phyloP scores from a whole-genome alignment of 2,329 filamentous ascomycete species.

The Blumeria hordei region DNA sequence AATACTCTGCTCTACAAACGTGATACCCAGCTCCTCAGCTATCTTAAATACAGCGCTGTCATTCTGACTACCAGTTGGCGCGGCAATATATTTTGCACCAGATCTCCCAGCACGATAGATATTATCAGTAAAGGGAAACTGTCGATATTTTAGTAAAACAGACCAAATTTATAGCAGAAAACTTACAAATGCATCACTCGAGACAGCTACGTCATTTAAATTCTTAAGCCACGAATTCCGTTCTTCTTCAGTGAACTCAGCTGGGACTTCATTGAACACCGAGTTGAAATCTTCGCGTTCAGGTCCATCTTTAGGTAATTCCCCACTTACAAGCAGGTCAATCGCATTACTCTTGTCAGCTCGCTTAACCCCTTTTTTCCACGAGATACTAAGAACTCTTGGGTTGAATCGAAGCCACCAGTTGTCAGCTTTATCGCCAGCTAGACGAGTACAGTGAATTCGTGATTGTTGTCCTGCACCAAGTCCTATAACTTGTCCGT shows the following conservation, averaged over 20 bases:
- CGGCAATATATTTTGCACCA: constrained; percentile 87
- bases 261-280: constrained; percentile 73
- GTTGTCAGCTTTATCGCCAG: constrained; percentile 95
- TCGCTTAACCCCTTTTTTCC: constrained; percentile 93
- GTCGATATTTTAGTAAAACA: constrained; percentile 3
- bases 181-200: constrained; percentile 85
- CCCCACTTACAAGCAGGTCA: constrained; percentile 75
- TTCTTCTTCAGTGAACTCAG: constrained; percentile 63
- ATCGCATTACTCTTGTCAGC: constrained; percentile 97
- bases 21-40: constrained; percentile 75
- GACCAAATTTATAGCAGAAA: neutral
- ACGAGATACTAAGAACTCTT: constrained; percentile 67
- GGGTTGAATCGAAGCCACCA: constrained; percentile 99
- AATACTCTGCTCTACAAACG: constrained; percentile 84
- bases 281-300: constrained; percentile 74
- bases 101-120: constrained; percentile 76
- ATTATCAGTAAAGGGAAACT: constrained; percentile 98
- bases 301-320: constrained; percentile 59
- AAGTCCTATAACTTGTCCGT: constrained; percentile 81
- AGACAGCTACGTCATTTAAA: constrained; percentile 61
- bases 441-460: constrained; percentile 93
- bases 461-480: constrained; percentile 92
- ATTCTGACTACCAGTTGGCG: constrained; percentile 75
- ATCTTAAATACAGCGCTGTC: constrained; percentile 64
- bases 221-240: constrained; percentile 66